Conservation (phyloP, 2,329 filamentous ascomycete species). For the Tolypocladium inflatum region DNA sequence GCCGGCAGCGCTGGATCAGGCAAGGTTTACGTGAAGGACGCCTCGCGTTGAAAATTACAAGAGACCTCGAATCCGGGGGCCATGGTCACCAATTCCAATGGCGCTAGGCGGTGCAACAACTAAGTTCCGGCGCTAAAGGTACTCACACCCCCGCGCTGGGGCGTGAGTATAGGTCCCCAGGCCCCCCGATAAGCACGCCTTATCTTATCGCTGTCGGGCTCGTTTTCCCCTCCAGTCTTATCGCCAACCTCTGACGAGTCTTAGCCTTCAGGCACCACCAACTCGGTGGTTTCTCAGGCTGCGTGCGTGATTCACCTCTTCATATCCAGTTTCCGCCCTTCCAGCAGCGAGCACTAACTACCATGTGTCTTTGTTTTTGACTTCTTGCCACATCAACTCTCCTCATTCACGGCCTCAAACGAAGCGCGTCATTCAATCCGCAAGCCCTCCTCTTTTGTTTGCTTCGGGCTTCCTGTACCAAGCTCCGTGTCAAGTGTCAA, state of each 20-base stretch:
- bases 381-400: background rate
- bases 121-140: constrained; percentile 20
- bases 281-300: background rate
- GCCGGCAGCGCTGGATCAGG: constrained; percentile 6
- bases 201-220: constrained; percentile 9
- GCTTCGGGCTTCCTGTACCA: too few relatives aligned
- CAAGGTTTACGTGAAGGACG: background rate
- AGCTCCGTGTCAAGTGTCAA: background rate
- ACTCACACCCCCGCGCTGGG: background rate
- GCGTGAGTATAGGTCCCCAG: constrained; percentile 2
- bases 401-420: background rate
- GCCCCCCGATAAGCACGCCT: background rate
- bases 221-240: background rate
- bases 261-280: background rate
- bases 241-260: background rate
- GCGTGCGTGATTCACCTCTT: background rate
- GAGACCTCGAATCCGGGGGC: constrained; percentile 26
- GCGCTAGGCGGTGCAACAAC: constrained; percentile 28
- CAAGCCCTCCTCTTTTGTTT: background rate
- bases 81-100: constrained; percentile 29
- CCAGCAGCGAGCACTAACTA: background rate
- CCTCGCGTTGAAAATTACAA: constrained; percentile 29
- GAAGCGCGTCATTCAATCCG: background rate
- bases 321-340: background rate
- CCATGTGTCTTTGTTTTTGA: background rate